Base-by-base conservation (phyloP, 2,329 filamentous ascomycete species). In the Sarocladium kiliense region DNA sequence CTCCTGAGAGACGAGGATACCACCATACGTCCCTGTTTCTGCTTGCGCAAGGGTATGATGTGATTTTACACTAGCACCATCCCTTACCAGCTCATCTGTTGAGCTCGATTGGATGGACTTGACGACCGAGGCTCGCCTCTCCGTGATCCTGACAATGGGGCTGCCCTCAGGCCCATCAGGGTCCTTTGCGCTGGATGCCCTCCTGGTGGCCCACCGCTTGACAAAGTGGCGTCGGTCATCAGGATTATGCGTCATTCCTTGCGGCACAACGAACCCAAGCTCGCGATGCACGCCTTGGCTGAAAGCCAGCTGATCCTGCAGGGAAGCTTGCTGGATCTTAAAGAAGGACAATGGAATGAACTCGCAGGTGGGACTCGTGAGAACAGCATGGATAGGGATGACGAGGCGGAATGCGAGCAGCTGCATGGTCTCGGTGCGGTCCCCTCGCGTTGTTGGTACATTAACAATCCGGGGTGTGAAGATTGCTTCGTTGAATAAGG, bases 321-420 rank as follows among this genome's bases (percentile, higher is more conserved):
- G 21, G 0, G 82, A 77, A 58, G 86, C 78, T 66, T 89, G 87
- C 56, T 85, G 84, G 7, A 80, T 74, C 60, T 81, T 84, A 72
- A 89, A 88, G 60, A 89, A 83, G 44, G 71, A 78, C 27, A 88
- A 70, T 0, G 86, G 84, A 1, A 80, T 74, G 59, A 87, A 86
- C 55, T 78, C 74, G 62, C 81, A 79, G 26, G 76, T 75, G 1
- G 77, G 71, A 21, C 77, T 77, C 2, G 72, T 70, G 9, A 80
- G 66, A 32, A 74, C 76, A 16, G 76, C 74, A 59, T 87, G 81
- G 26, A 88, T 81, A 1, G 81, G 81, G 18, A 85, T 78, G 41
- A 88, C 77, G 16, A 84, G 70, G 45, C 78, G 78, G 65, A 88
- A 81, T n/a, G 79, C 68, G 30, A 84, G 73, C 61, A 85, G 67